Evolutionary conservation across 2,329 filamentous ascomycete genomes (phyloP), one percentile per base, ranked within the genome.

Genomic region (Fusarium buxicola): DNA sequence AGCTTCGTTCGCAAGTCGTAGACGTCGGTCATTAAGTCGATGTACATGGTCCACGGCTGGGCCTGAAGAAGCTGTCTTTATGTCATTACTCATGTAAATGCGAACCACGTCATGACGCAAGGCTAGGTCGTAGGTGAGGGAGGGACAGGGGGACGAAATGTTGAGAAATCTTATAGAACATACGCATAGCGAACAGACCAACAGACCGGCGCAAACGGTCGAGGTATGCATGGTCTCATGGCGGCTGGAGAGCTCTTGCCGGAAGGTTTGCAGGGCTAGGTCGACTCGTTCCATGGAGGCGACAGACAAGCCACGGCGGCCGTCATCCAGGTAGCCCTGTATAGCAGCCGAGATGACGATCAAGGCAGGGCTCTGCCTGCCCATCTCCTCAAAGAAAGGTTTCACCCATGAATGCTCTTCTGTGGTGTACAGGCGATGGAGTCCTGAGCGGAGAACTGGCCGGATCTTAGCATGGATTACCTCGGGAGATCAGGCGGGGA

Each of bases 131-230:
- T 6, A 9, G 27, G 11, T 2, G 7, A 16, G 24, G 31, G 12
- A 9, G 4, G 31, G 12, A 9, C 3, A 32, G 25, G 27, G 32
- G 21, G 12, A 15, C 7, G 21, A 11, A 13, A n/a, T 11, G 12
- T 10, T 13, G 25, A 21, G 4, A 34, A 30, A 13, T 15, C 15
- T 12, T 31, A 4, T 3, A 16, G 10, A 25, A 65, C 67, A 1
- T 67, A 70, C 68, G 47, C 60, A 66, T 9, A 70, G 41, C 1
- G 68, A 63, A 15, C 68, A 70, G 2, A 70, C 36, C 2, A 70
- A 32, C 13, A 70, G 36, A 7, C 68, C 68, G 9, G 68, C 68
- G 21, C 63, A 65, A 16, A 69, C 36, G 4, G 68, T 70, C 0
- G 63, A 45, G 3, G 45, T 32, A 27, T 69, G 68, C 36, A 70